Conservation (phyloP, 2,329 filamentous ascomycete species). For the Biscogniauxia marginata region DNA sequence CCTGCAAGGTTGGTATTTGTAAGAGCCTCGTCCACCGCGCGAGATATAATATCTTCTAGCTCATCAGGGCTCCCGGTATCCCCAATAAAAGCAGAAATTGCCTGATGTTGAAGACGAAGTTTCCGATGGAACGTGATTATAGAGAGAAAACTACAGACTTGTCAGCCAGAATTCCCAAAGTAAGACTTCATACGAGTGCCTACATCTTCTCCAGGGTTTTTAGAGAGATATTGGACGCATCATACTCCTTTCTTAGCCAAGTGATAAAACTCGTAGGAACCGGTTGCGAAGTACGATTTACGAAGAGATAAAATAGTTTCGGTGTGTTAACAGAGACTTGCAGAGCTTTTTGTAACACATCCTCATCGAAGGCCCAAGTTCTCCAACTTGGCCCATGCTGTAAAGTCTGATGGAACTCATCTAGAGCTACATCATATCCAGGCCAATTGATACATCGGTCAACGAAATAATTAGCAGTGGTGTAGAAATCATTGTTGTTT, state of each 20-base stretch:
- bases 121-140: conserved; percentile 3
- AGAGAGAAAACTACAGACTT: conserved; percentile 5
- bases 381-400: neutral
- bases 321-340: neutral
- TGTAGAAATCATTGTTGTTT: neutral
- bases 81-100: conserved; percentile 8
- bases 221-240: conserved; percentile 2
- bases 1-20: neutral
- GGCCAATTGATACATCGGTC: neutral
- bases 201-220: conserved; percentile 6
- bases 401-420: neutral
- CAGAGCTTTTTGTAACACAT: neutral
- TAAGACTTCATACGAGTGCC: neutral
- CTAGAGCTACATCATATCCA: neutral
- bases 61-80: conserved; percentile 7
- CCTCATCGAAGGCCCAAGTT: neutral
- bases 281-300: neutral
- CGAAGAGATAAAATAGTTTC: neutral
- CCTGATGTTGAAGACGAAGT: conserved; percentile 6
- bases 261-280: conserved; percentile 3
- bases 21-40: conserved; percentile 1
- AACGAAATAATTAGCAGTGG: neutral
- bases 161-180: neutral
- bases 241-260: conserved; percentile 8
- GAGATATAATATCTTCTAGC: conserved; percentile 4